Conservation (phyloP, 345 rosid genomes). For the Aquilaria malaccensis region DNA sequence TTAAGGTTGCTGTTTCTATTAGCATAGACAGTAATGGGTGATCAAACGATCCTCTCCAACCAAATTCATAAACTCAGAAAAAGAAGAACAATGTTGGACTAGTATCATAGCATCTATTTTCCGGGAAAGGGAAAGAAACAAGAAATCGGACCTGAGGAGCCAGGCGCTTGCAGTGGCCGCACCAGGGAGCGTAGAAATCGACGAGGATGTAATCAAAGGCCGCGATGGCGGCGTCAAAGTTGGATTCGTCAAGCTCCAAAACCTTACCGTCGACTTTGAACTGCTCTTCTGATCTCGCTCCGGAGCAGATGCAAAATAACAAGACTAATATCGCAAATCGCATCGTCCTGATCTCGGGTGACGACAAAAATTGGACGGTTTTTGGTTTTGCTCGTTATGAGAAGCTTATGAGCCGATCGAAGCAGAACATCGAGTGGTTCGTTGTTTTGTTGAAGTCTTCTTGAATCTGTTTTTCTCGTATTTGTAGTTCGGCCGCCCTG, state of each 20-base stretch:
- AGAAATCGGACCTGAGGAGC: conserved; percentile 58
- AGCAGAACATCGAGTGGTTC: too few species aligned
- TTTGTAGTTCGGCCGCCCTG: too few species aligned
- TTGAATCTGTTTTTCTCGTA: too few species aligned
- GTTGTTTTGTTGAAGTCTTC: too few species aligned
- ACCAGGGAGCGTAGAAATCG: conserved; percentile 97
- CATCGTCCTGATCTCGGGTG: too few species aligned
- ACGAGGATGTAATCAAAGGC: conserved; percentile 67
- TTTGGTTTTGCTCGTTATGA: too few species aligned
- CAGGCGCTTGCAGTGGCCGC: conserved; percentile 96
- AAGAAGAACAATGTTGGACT: background rate
- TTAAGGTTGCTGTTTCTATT: too few species aligned
- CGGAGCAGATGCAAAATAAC: background rate
- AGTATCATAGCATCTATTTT: background rate
- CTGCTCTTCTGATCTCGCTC: conserved; percentile 12
- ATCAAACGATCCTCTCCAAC: too few species aligned
- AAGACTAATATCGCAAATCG: background rate
- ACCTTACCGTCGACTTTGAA: conserved; percentile 60
- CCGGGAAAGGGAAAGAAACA: background rate
- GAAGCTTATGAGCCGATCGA: too few species aligned
- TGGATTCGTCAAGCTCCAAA: conserved; percentile 76
- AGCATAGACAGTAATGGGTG: too few species aligned
- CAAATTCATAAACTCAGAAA: background rate
- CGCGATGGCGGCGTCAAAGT: conserved; percentile 72
- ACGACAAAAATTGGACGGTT: too few species aligned